These are phyloP conservation scores for Curvularia lunata DNA, from an alignment of 2,329 filamentous ascomycete genomes.

Conservation along the genomic window DNA sequence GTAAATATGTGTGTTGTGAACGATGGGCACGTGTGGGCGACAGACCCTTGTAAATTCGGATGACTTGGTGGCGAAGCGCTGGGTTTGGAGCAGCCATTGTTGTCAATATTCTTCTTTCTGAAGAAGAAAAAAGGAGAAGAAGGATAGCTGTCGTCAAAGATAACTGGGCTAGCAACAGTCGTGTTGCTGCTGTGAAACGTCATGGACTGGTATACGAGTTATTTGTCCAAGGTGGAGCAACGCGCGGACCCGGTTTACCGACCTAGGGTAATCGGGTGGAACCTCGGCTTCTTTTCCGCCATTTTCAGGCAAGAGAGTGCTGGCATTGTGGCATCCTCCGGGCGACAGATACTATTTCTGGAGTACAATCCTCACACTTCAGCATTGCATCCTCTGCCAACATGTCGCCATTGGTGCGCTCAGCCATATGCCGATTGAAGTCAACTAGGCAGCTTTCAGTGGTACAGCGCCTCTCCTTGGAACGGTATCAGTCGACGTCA, in stretches of 20 bases:
- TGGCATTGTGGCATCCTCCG: neutral
- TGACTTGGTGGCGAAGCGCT: conserved; percentile 76
- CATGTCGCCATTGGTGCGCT: conserved; percentile 30
- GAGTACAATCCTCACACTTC: neutral
- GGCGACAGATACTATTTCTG: neutral
- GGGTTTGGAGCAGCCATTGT: conserved; percentile 53
- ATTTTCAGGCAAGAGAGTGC: neutral
- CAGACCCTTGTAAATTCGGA: conserved; percentile 85
- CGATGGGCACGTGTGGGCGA: neutral
- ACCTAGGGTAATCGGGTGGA: neutral
- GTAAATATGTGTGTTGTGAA: neutral
- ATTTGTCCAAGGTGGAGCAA: neutral
- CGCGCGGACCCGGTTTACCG: neutral
- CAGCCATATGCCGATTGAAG: conserved; percentile 13
- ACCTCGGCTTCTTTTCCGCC: conserved; percentile 10
- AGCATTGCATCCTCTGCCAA: neutral
- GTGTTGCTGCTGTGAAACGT: neutral
- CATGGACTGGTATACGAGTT: neutral
- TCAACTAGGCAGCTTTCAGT: neutral
- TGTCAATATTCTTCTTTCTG: neutral
- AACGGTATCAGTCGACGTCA: conserved; percentile 12
- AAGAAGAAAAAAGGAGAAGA: neutral
- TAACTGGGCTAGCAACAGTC: neutral
- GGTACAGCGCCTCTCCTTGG: conserved; percentile 1
- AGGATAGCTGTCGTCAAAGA: neutral